Conservation (phyloP, 2,329 filamentous ascomycete genomes). For the Aureobasidium melanogenum region DNA sequence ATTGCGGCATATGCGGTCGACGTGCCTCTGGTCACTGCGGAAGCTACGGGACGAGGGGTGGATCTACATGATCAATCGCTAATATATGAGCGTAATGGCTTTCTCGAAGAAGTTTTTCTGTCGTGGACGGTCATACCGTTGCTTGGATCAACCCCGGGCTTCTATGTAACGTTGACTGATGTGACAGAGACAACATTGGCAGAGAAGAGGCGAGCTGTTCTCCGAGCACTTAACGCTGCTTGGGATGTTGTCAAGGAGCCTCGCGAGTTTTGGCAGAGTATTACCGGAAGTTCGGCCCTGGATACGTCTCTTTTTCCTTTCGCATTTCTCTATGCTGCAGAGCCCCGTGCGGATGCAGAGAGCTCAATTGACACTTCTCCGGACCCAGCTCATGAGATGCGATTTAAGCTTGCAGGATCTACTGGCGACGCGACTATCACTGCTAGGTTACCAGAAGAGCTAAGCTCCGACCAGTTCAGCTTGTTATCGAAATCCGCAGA, state of each 20-base stretch:
- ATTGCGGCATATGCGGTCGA: neutral
- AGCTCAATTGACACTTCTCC: neutral
- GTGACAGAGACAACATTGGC: constrained; percentile 6
- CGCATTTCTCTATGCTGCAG: constrained; percentile 13
- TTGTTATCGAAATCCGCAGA: neutral
- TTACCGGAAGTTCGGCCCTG: neutral
- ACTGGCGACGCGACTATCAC: neutral
- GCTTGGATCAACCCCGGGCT: neutral
- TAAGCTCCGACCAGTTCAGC: neutral
- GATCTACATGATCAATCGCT: neutral
- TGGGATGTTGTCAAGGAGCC: constrained; percentile 7
- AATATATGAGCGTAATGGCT: neutral
- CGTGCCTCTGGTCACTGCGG: neutral
- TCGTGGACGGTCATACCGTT: constrained; percentile 12
- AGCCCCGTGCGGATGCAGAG: neutral
- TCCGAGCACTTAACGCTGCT: constrained; percentile 2
- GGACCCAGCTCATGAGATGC: neutral
- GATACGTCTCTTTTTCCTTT: constrained; percentile 14
- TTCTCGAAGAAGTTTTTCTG: constrained; percentile 11
- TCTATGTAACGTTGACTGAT: constrained; percentile 5
- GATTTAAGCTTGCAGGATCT: neutral
- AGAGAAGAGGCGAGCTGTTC: constrained; percentile 6
- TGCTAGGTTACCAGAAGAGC: neutral
- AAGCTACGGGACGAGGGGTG: neutral
- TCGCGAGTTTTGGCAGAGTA: constrained; percentile 9